Conservation (phyloP, 257 asterid species). For the Nicotiana benthamiana region DNA sequence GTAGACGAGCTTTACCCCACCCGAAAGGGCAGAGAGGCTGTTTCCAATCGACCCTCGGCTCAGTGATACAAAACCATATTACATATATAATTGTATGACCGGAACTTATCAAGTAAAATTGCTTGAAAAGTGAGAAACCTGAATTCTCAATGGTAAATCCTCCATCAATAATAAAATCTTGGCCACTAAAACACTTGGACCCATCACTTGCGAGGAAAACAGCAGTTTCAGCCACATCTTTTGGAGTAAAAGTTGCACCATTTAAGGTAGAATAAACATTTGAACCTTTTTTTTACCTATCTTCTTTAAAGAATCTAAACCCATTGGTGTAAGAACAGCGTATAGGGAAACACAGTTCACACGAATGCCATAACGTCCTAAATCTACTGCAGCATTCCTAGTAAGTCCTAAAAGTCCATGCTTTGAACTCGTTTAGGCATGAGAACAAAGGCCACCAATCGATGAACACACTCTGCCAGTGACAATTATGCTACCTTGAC, state of each 20-base stretch:
- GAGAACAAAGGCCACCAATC: constrained; percentile 16
- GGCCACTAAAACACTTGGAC: constrained; percentile 28
- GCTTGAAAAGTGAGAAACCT: constrained; percentile 2
- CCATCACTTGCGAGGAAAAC: constrained; percentile 29
- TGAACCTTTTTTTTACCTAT: neutral
- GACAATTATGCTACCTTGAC: constrained; percentile 23
- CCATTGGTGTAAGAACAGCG: constrained; percentile 13
- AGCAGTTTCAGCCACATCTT: constrained; percentile 28
- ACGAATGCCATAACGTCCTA: constrained; percentile 28
- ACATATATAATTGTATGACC: neutral
- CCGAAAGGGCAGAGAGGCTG: too few relatives aligned
- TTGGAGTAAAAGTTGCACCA: constrained; percentile 8
- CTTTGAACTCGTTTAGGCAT: constrained; percentile 28
- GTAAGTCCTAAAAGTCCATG: constrained; percentile 25
- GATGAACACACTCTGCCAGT: constrained; percentile 15
- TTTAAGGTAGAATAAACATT: constrained; percentile 12
- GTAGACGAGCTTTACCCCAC: too few relatives aligned
- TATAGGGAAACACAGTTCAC: constrained; percentile 34
- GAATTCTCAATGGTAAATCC: constrained; percentile 31
- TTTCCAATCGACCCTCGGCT: too few relatives aligned
- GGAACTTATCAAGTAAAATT: neutral
- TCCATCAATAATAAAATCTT: constrained; percentile 34
- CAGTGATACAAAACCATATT: too few relatives aligned
- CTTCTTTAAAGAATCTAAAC: neutral
- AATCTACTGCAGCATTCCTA: constrained; percentile 18